These are phyloP conservation scores for Nyctanthes arbortristis DNA, from an alignment of 257 asterid species.

Conservation along the genomic window DNA sequence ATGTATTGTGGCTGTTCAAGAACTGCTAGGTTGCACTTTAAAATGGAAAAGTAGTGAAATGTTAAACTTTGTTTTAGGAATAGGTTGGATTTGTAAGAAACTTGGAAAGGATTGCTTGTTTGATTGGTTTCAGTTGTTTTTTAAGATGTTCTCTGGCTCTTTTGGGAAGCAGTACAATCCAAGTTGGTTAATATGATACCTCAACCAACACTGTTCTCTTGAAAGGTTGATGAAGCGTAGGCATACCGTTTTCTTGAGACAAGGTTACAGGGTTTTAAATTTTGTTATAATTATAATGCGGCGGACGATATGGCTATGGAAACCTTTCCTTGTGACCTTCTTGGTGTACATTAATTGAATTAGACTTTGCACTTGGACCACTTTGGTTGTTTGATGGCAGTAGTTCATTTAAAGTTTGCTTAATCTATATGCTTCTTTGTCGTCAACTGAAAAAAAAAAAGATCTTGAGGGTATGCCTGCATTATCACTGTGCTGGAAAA, in stretches of 20 bases:
- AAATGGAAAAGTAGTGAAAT: constrained; percentile 29
- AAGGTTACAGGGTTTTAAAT: not conserved
- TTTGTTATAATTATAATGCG: not conserved
- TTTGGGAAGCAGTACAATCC: too few species aligned
- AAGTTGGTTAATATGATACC: too few species aligned
- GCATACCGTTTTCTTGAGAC: not conserved
- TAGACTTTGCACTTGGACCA: not conserved
- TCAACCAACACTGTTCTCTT: not conserved
- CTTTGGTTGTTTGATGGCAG: not conserved
- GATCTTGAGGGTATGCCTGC: constrained; percentile 15
- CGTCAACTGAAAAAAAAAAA: not conserved
- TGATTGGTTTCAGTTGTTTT: too few species aligned
- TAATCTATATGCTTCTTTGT: too few species aligned
- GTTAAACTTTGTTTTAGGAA: constrained; percentile 6
- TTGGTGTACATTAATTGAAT: not conserved
- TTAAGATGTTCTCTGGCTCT: too few species aligned
- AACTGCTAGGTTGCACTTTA: constrained; percentile 24
- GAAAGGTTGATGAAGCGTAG: not conserved
- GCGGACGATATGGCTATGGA: not conserved
- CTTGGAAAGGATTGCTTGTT: not conserved
- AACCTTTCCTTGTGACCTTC: not conserved
- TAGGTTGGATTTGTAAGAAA: not conserved
- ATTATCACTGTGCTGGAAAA: too few species aligned
- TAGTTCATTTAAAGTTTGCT: not conserved
- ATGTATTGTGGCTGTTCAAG: constrained; percentile 22